Evolutionary conservation across 169 alveolate species (phyloP).

Genomic region (Plasmodium gaboni): DNA sequence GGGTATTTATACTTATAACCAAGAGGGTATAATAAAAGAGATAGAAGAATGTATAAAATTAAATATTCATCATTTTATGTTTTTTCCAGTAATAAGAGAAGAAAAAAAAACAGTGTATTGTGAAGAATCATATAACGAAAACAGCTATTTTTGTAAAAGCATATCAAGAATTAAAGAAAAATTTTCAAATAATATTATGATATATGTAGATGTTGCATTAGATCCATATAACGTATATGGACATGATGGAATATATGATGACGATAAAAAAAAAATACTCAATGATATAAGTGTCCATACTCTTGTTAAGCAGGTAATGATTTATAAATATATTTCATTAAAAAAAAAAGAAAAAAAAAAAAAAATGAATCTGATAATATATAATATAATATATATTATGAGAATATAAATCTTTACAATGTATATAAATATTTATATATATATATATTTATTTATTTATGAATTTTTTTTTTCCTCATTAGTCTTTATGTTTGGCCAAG

Average conservation of each 20-base stretch:
- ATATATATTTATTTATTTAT: background rate
- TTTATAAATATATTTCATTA: too few species aligned
- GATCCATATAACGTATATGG: conserved; percentile 83
- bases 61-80: conserved; percentile 81
- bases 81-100: conserved; percentile 80
- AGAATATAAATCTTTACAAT: background rate
- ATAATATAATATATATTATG: background rate
- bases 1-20: conserved; percentile 76
- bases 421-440: background rate
- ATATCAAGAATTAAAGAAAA: conserved; percentile 78
- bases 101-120: conserved; percentile 77
- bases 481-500: conserved; percentile 85
- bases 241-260: conserved; percentile 85
- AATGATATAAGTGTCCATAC: conserved; percentile 81
- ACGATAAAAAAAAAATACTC: conserved; percentile 75
- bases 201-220: conserved; percentile 82
- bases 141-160: conserved; percentile 77
- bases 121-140: conserved; percentile 81
- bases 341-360: too few species aligned
- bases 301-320: conserved; percentile 79
- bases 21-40: conserved; percentile 78
- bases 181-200: conserved; percentile 73
- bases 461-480: background rate
- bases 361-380: too few species aligned
- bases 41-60: conserved; percentile 78